Base-by-base conservation (phyloP, 805 yeast species). In the Cyberlindnera galapagoensis region DNA sequence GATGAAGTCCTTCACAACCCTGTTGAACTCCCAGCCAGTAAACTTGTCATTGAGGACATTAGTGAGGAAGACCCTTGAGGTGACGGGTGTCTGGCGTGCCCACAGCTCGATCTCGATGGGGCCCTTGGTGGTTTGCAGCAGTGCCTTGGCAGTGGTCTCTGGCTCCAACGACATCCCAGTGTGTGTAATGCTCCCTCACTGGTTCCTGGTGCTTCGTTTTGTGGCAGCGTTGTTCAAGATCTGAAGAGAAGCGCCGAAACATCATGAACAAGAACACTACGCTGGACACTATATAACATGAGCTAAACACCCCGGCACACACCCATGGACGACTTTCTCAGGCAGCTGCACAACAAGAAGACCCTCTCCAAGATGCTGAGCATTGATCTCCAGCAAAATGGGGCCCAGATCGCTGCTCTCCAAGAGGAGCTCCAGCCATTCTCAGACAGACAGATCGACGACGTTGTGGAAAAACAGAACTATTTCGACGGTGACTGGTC, bases 31-130 rank as follows among this genome's bases (percentile, higher is more conserved):
- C 33, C 60, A 49, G 10, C 63, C 67, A 29, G 53, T 52, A 45
- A 64, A 76, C 24, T 44, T 47, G 8, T 67, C 65, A 36, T 67
- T 56, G 11, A 63, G 25, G 41, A 80, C 70, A 22, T 59, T 61
- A 31, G 62, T 60, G n/a, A 81, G 47, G 43, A 81, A 79, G 23
- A 49, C 46, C 21, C 64, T 47, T 19, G 69, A 47, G 1, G 74
- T 64, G 0, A 42, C 39, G 0, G 87, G 86, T 4, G 70, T 54
- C 49, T 82, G 85, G 43, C 73, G 73, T 9, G 87, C 83, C 76
- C 80, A 82, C 6, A 81, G 51, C 36, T 76, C 87, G 2, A 80
- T 52, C 17, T 66, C 72, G 1, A 81, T 53, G 3, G 61, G 55
- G 1, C 90, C 90, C 34, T 72, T 74, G 3, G 70, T 58, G 0